Evolutionary conservation across 2,329 filamentous ascomycete species (phyloP).

Genomic region (Trichoderma sp.): DNA sequence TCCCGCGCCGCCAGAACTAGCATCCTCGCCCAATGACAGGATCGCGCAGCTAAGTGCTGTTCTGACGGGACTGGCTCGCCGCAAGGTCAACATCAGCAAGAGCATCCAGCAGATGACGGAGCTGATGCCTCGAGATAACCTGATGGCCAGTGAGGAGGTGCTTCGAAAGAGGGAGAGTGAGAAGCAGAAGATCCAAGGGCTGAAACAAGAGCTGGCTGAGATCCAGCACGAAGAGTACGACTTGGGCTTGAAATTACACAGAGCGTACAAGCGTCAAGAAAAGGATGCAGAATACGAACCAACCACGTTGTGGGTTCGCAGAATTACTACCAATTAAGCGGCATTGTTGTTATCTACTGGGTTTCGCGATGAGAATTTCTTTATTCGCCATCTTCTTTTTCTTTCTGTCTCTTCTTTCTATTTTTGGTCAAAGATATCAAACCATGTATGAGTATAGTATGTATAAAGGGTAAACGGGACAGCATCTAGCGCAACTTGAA

Average conservation of each 20-base stretch:
- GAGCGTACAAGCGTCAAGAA: constrained; percentile 75
- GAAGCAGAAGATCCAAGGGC: constrained; percentile 67
- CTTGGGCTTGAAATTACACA: constrained; percentile 72
- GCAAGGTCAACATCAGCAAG: constrained; percentile 71
- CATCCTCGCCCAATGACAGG: constrained; percentile 58
- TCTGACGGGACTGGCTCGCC: constrained; percentile 66
- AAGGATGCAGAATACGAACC: constrained; percentile 67
- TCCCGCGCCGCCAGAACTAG: constrained; percentile 62
- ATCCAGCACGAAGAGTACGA: constrained; percentile 79
- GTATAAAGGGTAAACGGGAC: not conserved
- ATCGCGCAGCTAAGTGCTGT: constrained; percentile 69
- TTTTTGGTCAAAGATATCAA: not conserved
- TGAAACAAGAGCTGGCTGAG: constrained; percentile 70
- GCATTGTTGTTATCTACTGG: not conserved
- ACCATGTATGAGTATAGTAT: constrained; percentile 20
- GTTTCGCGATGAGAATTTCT: not conserved
- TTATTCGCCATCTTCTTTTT: not conserved
- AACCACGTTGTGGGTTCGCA: constrained; percentile 75
- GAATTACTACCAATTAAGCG: constrained; percentile 70
- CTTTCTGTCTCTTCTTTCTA: too few species aligned
- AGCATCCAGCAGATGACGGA: constrained; percentile 78
- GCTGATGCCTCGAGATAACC: constrained; percentile 71
- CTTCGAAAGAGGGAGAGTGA: constrained; percentile 58
- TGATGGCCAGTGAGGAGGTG: constrained; percentile 69
- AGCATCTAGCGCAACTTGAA: constrained; percentile 5